Evolutionary conservation across 2,329 filamentous ascomycete genomes (phyloP), one percentile per base, ranked within the genome.

Genomic region (Cercospora citrullina): DNA sequence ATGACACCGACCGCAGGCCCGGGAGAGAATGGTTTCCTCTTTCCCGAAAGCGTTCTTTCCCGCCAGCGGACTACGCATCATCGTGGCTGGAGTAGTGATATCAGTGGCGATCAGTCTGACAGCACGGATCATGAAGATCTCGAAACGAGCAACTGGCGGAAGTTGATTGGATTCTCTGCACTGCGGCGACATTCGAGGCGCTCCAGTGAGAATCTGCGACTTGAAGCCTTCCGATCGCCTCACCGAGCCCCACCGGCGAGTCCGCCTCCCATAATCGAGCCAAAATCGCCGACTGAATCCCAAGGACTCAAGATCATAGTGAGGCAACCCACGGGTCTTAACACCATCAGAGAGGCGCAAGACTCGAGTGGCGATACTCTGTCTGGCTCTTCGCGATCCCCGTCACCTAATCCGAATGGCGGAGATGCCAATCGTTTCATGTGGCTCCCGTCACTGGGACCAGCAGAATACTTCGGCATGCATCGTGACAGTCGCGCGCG

Each of bases 51-150:
- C 51, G 68, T 67, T 4, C 64, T 74, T 9, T 64, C 68, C n/a
- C 67, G 68, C 21, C 60, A 66, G 7, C 73, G 71, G 66, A 70
- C 72, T 9, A 45, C 62, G 42, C 75, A 77, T 64, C 67, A 69
- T 26, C 69, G 75, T 65, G 75, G 72, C n/a, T 77, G 71, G 69
- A 78, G 76, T 59, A 78, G 74, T 64, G 76, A 78, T 61, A 75
- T 78, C 33, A 77, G 72, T 31, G 75, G 73, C 26, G 76, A 78
- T 68, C 76, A 78, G 59, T 77, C 75, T 5, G 75, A 74, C 65
- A 78, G 76, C 61, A 75, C 75, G n/a, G 62, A 64, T 39, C 62
- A 64, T 21, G 75, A 75, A 28, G 72, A 73, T 10, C 68, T 60
- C 30, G 72, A 70, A 16, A 48, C 62, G 9, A 64, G 67, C 62